Base-by-base conservation (phyloP, 2,329 filamentous ascomycete genomes). In the Penicillium sclerotigenum region DNA sequence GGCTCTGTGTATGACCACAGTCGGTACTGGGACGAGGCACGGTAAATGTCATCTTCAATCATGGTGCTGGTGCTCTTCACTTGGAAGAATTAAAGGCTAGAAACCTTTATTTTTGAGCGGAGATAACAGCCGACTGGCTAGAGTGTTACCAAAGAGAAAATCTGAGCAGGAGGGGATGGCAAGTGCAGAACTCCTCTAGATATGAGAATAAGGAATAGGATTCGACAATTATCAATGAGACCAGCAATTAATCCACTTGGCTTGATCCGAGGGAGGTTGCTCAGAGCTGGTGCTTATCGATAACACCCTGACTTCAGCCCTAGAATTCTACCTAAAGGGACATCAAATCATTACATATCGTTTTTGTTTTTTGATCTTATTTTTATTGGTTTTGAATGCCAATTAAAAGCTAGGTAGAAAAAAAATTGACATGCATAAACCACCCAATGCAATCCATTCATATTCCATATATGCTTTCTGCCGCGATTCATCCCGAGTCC, bases 31-130 rank as follows among this genome's bases (percentile, higher is more conserved):
- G 90, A 93, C 0, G 93, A 96, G 49, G 89, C 84, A 31, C 91
- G 87, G 76, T 97, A 99, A 53, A 92, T 82, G 64, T 90, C 89
- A 75, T 99, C 94, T 81, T 99, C 94, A 59, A 86, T 89, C 84
- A 95, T 90, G 59, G 43, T 74, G 62, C 22, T 24, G 36, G 45
- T 43, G 42, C 26, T 37, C n/a, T 42, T 48, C 22, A 16, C 16
- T 22, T 11, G 9, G 24, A 50, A 33, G 24, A 18, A n/a, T 36
- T 13, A 24, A 42, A 42, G 29, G 52, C 43, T 28, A 8, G 45
- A 42, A 40, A 28, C n/a, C 24, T 36, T 22, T 28, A 24, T 29
- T 47, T 7, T 18, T 29, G 3, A 16, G 14, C n/a, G n/a, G 28
- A 22, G 29, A 33, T 29, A 22, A n/a, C 20, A n/a, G 13, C 13